These are phyloP conservation scores for Xylariaceae sp. DNA, from an alignment of 2,329 filamentous ascomycete species.

Conservation along the genomic window DNA sequence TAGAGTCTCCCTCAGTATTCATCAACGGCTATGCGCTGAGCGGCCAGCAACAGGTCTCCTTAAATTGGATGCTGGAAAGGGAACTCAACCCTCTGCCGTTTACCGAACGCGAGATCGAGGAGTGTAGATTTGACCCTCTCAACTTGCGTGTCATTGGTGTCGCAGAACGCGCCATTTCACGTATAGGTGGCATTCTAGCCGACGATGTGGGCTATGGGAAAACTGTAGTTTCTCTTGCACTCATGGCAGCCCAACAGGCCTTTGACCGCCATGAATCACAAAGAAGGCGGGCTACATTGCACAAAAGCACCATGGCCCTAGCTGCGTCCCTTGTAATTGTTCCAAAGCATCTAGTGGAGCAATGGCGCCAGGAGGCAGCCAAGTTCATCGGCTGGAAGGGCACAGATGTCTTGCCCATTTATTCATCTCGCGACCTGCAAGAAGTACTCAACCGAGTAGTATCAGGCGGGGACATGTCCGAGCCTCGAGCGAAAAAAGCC, in stretches of 20 bases:
- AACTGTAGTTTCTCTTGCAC: slow-evolving; percentile 39
- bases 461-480: background rate
- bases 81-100: slow-evolving; percentile 29
- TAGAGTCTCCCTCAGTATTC: background rate
- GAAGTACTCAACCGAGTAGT: slow-evolving; percentile 4
- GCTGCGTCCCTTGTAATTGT: slow-evolving; percentile 40
- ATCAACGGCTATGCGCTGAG: slow-evolving; percentile 13
- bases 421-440: slow-evolving; percentile 5
- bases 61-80: slow-evolving; percentile 33
- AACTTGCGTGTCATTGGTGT: slow-evolving; percentile 35
- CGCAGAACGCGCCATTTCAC: slow-evolving; percentile 28
- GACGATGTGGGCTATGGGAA: slow-evolving; percentile 46
- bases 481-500: slow-evolving; percentile 1
- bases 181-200: slow-evolving; percentile 40
- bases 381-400: slow-evolving; percentile 33
- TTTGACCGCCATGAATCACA: slow-evolving; percentile 26
- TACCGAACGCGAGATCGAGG: slow-evolving; percentile 38
- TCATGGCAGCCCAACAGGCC: slow-evolving; percentile 31
- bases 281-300: slow-evolving; percentile 7
- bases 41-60: slow-evolving; percentile 28
- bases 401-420: slow-evolving; percentile 29
- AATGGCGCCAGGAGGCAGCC: slow-evolving; percentile 37
- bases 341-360: slow-evolving; percentile 38
- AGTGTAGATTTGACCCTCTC: slow-evolving; percentile 34
- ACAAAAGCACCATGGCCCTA: slow-evolving; percentile 28